Evolutionary conservation across 805 yeast species (phyloP), one percentile per base, ranked within the genome.

Genomic region (Candida hungchunana): DNA sequence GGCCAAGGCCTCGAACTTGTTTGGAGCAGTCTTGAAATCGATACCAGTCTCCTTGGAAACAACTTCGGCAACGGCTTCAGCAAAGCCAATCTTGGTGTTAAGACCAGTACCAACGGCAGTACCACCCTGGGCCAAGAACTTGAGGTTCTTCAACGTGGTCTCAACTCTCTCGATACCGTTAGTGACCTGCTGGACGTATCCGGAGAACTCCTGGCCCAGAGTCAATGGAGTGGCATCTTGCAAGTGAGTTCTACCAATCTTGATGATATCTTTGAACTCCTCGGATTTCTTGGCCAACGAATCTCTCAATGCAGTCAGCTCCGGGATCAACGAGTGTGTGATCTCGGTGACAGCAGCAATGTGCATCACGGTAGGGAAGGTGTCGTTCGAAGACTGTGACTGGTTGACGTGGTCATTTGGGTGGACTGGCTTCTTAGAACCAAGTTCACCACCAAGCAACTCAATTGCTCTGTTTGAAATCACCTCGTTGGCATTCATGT

Each of bases 361-460:
- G 71, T 93, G 98, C 98, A 93, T 93, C 38, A 90, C 98, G 24
- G 98, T 89, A 51, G 98, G 98, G 84, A 93, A 93, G 37, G 97
- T 93, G 67, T 93, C 98, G 64, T 93, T 93, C 31, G 96, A 87
- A n/a, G 96, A 86, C 69, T 93, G 97, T 14, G 96, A 85, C 86
- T 87, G 89, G 74, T 93, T 93, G 56, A 89, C 94, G 67, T 93
- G 97, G 66, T 93, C 97, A 67, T 93, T 93, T 48, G 98, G 98
- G 67, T 93, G 98, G 37, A 93, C 96, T 21, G 96, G 96, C 46
- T 67, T 73, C 71, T 93, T 93, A 44, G 96, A 81, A 43, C 98
- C 98, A 57, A 82, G 66, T 57, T 71, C 74, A 43, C 97, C 98
- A 46, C 97, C 97, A 48, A 93, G 74, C 36, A 93, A 57, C 69